Evolutionary conservation across 257 asterid species (phyloP).

Genomic region (Anisodus tanguticus): DNA sequence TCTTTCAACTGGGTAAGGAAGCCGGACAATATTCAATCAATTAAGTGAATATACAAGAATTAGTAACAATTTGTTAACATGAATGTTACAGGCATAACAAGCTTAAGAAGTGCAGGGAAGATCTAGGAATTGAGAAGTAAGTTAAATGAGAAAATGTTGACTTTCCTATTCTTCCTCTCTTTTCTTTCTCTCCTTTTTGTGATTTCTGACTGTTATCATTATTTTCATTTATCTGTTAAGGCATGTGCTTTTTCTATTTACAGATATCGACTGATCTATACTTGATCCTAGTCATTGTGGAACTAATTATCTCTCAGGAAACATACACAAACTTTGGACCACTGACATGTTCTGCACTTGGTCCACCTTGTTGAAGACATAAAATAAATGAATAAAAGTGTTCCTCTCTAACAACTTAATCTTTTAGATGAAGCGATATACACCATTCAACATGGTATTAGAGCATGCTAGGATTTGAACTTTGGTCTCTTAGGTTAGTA

Average conservation of each 20-base stretch:
- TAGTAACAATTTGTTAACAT: conserved; percentile 4
- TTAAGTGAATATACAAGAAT: conserved; percentile 5
- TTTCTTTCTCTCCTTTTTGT: conserved; percentile 23
- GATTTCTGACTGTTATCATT: neutral
- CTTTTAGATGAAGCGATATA: conserved; percentile 13
- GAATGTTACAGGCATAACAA: conserved; percentile 71
- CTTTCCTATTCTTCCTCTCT: neutral
- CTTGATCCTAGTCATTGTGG: neutral
- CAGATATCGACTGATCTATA: conserved; percentile 7
- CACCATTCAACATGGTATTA: conserved; percentile 2
- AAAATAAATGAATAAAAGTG: conserved; percentile 17
- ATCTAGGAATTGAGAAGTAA: conserved; percentile 79
- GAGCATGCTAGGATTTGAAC: conserved; percentile 13
- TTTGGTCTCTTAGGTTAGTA: neutral
- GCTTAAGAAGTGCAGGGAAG: conserved; percentile 69
- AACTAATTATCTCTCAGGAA: conserved; percentile 14
- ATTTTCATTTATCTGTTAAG: neutral
- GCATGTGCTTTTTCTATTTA: neutral
- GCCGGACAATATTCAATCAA: conserved; percentile 28
- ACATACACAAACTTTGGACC: conserved; percentile 8
- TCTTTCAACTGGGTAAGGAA: conserved; percentile 81
- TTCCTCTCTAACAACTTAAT: neutral
- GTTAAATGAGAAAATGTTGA: conserved; percentile 39
- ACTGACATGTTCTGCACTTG: neutral
- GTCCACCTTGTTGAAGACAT: conserved; percentile 12